Conservation (phyloP, 495 filamentous ascomycete species). For the Penicillium malachiteum region DNA sequence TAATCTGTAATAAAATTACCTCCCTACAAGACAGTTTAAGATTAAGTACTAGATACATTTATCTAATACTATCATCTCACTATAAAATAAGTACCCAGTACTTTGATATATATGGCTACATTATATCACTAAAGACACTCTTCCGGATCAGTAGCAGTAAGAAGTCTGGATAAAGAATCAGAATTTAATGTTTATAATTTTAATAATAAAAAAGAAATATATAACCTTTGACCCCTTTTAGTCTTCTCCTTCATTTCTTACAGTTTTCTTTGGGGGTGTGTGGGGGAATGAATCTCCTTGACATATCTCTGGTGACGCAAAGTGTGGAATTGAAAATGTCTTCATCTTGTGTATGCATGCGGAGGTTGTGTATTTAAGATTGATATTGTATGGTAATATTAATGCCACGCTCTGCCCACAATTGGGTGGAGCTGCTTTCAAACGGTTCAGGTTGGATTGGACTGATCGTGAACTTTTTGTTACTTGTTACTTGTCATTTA, state of each 20-base stretch:
- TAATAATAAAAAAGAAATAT: too few relatives aligned
- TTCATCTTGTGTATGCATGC: conserved; percentile 8
- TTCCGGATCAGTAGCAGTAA: too few relatives aligned
- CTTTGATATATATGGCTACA: too few relatives aligned
- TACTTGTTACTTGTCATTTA: background rate
- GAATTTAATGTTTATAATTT: too few relatives aligned
- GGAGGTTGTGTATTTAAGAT: conserved; percentile 1
- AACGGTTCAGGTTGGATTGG: conserved; percentile 18
- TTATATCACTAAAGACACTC: too few relatives aligned
- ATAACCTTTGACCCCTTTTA: too few relatives aligned
- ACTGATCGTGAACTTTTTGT: background rate
- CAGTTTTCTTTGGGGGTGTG: too few relatives aligned
- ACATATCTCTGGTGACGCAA: background rate
- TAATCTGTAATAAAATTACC: background rate
- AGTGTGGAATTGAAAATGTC: background rate
- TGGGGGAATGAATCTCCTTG: background rate
- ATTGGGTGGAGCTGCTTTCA: conserved; percentile 19
- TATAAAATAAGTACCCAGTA: too few relatives aligned
- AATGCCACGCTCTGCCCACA: conserved; percentile 4
- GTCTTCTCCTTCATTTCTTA: background rate
- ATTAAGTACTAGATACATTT: background rate
- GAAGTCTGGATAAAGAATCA: too few relatives aligned
- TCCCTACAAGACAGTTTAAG: background rate
- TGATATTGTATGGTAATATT: conserved; percentile 3
- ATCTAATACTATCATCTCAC: too few relatives aligned